Evolutionary conservation across 805 yeast genomes (phyloP).

Genomic region (Candida manassasensis): DNA sequence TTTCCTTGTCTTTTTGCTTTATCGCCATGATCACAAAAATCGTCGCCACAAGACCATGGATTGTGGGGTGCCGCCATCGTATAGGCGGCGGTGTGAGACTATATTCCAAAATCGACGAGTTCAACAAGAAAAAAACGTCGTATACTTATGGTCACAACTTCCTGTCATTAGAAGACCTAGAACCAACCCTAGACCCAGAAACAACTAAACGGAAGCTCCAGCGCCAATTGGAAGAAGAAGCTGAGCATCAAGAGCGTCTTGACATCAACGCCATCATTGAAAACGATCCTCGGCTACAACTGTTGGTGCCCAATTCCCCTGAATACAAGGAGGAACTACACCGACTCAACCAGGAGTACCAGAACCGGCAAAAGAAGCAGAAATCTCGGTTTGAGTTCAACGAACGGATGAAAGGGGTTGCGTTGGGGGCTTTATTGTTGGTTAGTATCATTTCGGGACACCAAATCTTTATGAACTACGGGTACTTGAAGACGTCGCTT

Average conservation of each 20-base stretch:
- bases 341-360: constrained; percentile 23
- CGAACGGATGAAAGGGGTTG: constrained; percentile 42
- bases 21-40: too few species aligned
- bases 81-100: too few species aligned
- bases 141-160: constrained; percentile 24
- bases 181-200: constrained; percentile 11
- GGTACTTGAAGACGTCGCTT: constrained; percentile 30
- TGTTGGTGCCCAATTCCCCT: constrained; percentile 26
- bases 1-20: too few species aligned
- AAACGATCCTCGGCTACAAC: constrained; percentile 27
- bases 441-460: constrained; percentile 37
- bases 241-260: constrained; percentile 12
- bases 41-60: too few species aligned
- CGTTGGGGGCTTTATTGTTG: constrained; percentile 38
- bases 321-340: constrained; percentile 32
- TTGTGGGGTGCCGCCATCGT: too few species aligned
- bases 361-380: constrained; percentile 21
- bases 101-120: constrained; percentile 27
- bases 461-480: constrained; percentile 41
- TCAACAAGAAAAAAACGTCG: constrained; percentile 30
- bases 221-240: constrained; percentile 8
- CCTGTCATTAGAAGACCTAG: constrained; percentile 16
- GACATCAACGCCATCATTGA: constrained; percentile 22
- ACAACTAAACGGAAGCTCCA: constrained; percentile 6
- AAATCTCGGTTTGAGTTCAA: constrained; percentile 32